Conservation (phyloP, 2,329 filamentous ascomycete genomes). For the Diplodia scrobiculata region DNA sequence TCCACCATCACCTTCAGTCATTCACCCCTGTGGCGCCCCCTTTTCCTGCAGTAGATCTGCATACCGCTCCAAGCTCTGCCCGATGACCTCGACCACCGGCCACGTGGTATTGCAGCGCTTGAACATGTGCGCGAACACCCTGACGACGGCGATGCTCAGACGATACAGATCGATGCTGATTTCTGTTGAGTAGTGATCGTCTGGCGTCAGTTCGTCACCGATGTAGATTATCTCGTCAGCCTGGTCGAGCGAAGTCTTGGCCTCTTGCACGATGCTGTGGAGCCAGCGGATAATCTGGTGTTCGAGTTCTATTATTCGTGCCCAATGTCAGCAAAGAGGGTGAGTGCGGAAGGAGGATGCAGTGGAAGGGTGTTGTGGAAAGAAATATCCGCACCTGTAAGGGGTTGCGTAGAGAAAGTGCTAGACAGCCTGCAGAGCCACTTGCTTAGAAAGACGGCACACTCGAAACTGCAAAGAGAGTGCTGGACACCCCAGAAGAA, state of each 20-base stretch:
- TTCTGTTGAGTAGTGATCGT: background rate
- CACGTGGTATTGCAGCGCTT: constrained; percentile 10
- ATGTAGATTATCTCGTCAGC: constrained; percentile 9
- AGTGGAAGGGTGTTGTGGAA: too few relatives aligned
- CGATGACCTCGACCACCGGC: constrained; percentile 11
- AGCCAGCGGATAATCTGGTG: constrained; percentile 14
- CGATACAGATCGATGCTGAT: constrained; percentile 4
- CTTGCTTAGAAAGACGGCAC: constrained; percentile 21
- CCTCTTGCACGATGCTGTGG: constrained; percentile 8
- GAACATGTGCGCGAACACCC: constrained; percentile 17
- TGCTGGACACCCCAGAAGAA: constrained; percentile 22
- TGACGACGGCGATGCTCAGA: constrained; percentile 15
- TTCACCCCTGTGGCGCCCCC: background rate
- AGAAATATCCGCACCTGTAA: constrained; percentile 16
- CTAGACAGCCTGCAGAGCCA: constrained; percentile 3
- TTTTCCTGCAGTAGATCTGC: constrained; percentile 9
- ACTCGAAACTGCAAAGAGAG: constrained; percentile 3
- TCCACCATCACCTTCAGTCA: background rate
- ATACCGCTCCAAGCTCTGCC: constrained; percentile 12
- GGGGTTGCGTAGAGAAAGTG: constrained; percentile 2
- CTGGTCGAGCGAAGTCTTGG: constrained; percentile 14
- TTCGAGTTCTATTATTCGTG: background rate
- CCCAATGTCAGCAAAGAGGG: background rate
- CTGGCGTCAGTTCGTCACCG: background rate
- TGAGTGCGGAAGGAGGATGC: background rate